A percentile compares a stretch with the other conserved stretches of the same genome.
Conservation (phyloP, 352 stramenopile species). For the Pythium vanterpoolii region DNA sequence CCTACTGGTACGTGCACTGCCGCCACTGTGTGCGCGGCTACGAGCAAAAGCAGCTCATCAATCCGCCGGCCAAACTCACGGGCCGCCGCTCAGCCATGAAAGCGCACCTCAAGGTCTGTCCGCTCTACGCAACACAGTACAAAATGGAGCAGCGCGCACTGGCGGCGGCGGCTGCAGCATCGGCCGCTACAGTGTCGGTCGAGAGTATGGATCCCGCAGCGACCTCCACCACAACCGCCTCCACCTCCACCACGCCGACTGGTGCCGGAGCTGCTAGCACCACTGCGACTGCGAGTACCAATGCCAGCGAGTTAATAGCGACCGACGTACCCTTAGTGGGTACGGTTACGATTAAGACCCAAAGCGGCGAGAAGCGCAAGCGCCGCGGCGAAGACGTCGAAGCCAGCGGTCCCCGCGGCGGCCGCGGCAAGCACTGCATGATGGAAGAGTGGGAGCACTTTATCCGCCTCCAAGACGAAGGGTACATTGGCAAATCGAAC, state of each 20-base stretch:
- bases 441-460: constrained; percentile 86
- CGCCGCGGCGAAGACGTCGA: constrained; percentile 34
- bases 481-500: constrained; percentile 83
- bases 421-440: constrained; percentile 72
- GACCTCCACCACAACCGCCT: background rate
- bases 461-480: constrained; percentile 64
- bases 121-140: constrained; percentile 66
- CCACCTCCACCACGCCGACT: background rate
- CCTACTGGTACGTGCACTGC: constrained; percentile 81
- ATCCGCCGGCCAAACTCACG: constrained; percentile 52
- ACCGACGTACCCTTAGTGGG: background rate
- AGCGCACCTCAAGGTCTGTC: constrained; percentile 70
- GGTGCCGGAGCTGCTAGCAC: background rate
- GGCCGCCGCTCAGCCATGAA: constrained; percentile 73
- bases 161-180: constrained; percentile 25
- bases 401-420: constrained; percentile 34
- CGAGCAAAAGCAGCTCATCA: constrained; percentile 65
- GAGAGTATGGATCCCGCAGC: background rate
- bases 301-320: background rate
- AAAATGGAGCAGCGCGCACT: constrained; percentile 44
- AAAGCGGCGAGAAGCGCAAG: constrained; percentile 50
- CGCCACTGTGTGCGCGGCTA: constrained; percentile 62
- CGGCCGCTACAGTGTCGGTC: constrained; percentile 11
- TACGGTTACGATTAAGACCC: constrained; percentile 21
- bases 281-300: background rate